Evolutionary conservation across 2,329 filamentous ascomycete genomes (phyloP), one percentile per base, ranked within the genome.

Genomic region (Fusarium citri): DNA sequence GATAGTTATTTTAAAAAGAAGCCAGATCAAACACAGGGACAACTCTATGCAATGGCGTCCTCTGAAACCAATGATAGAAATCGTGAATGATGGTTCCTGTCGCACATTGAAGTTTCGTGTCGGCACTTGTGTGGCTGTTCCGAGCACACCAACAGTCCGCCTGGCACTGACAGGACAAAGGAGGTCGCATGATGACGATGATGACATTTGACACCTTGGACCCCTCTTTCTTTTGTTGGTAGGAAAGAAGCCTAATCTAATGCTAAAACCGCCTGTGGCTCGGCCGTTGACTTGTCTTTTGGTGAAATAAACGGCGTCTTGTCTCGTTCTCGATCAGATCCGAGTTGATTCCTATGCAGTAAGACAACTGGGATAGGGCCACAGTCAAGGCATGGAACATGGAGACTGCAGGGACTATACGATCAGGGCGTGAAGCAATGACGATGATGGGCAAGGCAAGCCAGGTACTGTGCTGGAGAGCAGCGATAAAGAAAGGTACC

Each of bases 121-220:
- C 54, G 67, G 67, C 49, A 71, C 63, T 71, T 68, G 47, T 71
- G 63, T 70, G 67, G 55, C 58, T 64, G 54, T 47, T 60, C 46
- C 42, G 23, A 63, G 49, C 67, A 55, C 49, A 55, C 53, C 54
- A 53, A 49, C 26, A 66, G 25, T 22, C 40, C 30, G 40, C 41
- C 28, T 49, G 28, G 28, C n/a, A 49, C 50, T 64, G 51, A 56
- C 37, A 55, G 54, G 42, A 55, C 46, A 48, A 66, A 62, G 48
- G 41, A 50, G 37, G 45, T 63, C 48, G 59, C 59, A 68, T 69
- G 64, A 72, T 67, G 68, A 73, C 56, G 63, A 71, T 64, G 71
- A 73, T 74, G 69, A 66, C 62, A 62, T 46, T 69, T 61, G 71
- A 66, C 66, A 63, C 48, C 40, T 55, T 68, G 57, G 66, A 68